Evolutionary conservation across 805 yeast species (phyloP).

Genomic region (Cyberlindnera maritima): DNA sequence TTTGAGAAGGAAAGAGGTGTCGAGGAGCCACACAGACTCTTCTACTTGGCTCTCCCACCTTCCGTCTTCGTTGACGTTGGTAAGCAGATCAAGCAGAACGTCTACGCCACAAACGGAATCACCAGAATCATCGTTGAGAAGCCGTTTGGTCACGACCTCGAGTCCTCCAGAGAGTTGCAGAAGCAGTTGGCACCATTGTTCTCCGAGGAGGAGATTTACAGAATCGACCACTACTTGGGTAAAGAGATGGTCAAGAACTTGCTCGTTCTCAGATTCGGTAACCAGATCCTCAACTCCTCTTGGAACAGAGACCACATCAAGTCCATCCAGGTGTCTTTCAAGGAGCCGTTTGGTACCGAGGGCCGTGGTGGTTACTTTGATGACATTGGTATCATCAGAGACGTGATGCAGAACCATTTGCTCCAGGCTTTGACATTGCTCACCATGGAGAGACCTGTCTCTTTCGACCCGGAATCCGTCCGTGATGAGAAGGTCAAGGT

Average conservation of each 20-base stretch:
- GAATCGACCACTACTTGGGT: constrained; percentile 97
- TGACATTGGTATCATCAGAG: constrained; percentile 91
- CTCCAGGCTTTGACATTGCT: constrained; percentile 87
- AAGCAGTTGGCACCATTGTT: constrained; percentile 77
- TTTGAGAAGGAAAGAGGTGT: constrained; percentile 53
- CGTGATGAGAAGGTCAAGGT: constrained; percentile 97
- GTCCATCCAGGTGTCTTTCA: constrained; percentile 85
- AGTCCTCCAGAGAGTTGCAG: constrained; percentile 75
- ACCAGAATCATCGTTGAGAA: constrained; percentile 90
- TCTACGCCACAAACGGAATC: constrained; percentile 65
- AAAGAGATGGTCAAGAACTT: constrained; percentile 97
- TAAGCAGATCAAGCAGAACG: constrained; percentile 60
- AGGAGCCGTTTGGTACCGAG: constrained; percentile 98
- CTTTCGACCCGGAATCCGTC: constrained; percentile 88
- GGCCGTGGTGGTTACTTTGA: constrained; percentile 99
- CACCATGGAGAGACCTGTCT: constrained; percentile 93
- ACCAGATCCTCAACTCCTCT: constrained; percentile 79
- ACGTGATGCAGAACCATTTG: constrained; percentile 97
- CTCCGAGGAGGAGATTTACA: constrained; percentile 85
- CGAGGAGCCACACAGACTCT: constrained; percentile 68
- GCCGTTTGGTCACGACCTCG: constrained; percentile 94
- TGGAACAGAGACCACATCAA: constrained; percentile 83
- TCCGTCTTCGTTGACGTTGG: constrained; percentile 84
- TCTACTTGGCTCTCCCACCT: constrained; percentile 94
- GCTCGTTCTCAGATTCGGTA: constrained; percentile 85